A percentile compares a stretch with the other conserved stretches of the same genome.
Conservation (phyloP, 371 early-diverging fungal genomes). For the Basidiobolus meristosporus region DNA sequence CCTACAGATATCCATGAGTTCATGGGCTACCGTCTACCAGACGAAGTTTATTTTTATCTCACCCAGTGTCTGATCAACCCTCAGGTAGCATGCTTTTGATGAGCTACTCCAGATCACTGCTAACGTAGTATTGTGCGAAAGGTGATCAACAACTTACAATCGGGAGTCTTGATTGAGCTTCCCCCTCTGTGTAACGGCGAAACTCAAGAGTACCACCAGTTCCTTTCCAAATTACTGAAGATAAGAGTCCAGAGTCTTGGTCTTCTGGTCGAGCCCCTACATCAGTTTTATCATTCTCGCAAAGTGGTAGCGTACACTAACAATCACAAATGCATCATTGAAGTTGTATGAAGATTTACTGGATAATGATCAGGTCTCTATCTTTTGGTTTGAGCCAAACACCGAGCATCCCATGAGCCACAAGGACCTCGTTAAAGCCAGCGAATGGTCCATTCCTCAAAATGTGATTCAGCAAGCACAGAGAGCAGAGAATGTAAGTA, state of each 20-base stretch:
- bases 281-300: conserved; percentile 40
- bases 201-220: conserved; percentile 46
- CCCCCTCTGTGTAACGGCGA: conserved; percentile 70
- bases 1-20: conserved; percentile 70
- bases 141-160: conserved; percentile 38
- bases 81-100: conserved; percentile 11
- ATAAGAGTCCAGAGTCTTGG: conserved; percentile 38
- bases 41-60: conserved; percentile 49
- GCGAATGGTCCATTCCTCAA: no score
- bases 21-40: conserved; percentile 61
- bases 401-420: conserved; percentile 24
- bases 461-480: no score
- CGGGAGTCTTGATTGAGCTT: conserved; percentile 45
- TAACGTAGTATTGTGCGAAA: conserved; percentile 4
- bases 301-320: conserved; percentile 24
- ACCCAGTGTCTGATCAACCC: conserved; percentile 49
- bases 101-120: background rate
- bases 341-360: conserved; percentile 4
- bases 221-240: conserved; percentile 28
- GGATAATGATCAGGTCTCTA: conserved; percentile 5
- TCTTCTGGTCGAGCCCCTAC: conserved; percentile 34
- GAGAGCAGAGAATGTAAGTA: no score
- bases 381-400: conserved; percentile 41
- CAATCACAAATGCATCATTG: no score
- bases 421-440: conserved; percentile 2